These are phyloP conservation scores for Teratosphaeria gauchensis DNA, from an alignment of 2,329 filamentous ascomycete genomes.

Conservation along the genomic window DNA sequence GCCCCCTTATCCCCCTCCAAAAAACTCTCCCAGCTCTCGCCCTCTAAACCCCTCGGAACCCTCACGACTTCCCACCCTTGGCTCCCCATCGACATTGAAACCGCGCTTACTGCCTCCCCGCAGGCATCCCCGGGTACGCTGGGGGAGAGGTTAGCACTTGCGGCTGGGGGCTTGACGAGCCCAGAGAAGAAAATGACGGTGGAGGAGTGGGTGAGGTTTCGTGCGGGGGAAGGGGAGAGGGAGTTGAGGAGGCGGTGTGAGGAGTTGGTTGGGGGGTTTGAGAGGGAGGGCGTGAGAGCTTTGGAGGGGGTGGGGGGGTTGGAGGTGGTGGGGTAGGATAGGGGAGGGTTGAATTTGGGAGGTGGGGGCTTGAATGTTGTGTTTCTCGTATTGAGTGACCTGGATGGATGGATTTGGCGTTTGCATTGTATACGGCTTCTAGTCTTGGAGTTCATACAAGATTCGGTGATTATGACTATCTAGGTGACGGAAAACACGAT, in stretches of 20 bases:
- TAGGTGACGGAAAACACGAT: too few relatives aligned
- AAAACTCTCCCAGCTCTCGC: conserved; percentile 23
- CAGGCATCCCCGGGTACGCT: conserved; percentile 17
- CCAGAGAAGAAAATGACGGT: conserved; percentile 85
- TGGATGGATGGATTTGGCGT: too few relatives aligned
- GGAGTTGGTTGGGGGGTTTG: conserved; percentile 69
- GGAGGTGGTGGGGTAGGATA: neutral
- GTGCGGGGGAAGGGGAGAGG: conserved; percentile 70
- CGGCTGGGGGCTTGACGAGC: conserved; percentile 52
- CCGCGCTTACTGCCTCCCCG: conserved; percentile 48
- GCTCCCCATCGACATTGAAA: conserved; percentile 67
- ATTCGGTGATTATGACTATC: too few relatives aligned
- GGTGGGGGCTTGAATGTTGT: too few relatives aligned
- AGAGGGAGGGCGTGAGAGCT: conserved; percentile 69
- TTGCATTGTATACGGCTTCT: too few relatives aligned
- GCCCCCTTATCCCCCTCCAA: too few relatives aligned
- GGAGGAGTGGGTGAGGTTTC: conserved; percentile 81
- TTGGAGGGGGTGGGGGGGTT: conserved; percentile 64
- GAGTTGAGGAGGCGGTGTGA: conserved; percentile 75
- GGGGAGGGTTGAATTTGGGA: too few relatives aligned
- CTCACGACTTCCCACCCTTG: conserved; percentile 51
- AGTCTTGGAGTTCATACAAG: too few relatives aligned
- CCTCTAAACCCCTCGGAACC: conserved; percentile 33
- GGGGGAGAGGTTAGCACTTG: conserved; percentile 31
- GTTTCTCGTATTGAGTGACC: too few relatives aligned